These are phyloP conservation scores for Pseudoneurospora amorphoporcata DNA, from an alignment of 495 filamentous ascomycete genomes.

Conservation along the genomic window DNA sequence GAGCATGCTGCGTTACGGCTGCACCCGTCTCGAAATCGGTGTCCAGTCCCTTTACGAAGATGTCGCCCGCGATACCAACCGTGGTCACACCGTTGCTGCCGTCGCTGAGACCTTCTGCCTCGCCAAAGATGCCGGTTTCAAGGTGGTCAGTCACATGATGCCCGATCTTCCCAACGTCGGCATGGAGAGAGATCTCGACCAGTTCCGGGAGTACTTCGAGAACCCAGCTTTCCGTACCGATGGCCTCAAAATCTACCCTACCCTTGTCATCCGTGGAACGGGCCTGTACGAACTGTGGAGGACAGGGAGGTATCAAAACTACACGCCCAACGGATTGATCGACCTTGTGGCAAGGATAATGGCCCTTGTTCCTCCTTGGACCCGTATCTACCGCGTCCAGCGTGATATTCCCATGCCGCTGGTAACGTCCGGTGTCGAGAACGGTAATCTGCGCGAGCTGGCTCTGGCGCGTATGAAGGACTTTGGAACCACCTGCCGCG, in stretches of 20 bases:
- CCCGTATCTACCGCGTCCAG: conserved; percentile 95
- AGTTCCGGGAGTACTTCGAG: conserved; percentile 96
- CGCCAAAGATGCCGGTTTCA: conserved; percentile 95
- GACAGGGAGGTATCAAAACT: conserved; percentile 94
- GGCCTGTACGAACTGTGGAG: conserved; percentile 96
- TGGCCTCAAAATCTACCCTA: conserved; percentile 96
- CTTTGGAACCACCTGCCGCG: conserved; percentile 92
- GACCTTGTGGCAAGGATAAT: conserved; percentile 93
- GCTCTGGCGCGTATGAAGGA: conserved; percentile 95
- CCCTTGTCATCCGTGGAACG: conserved; percentile 92
- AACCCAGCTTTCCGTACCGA: conserved; percentile 97
- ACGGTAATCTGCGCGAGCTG: conserved; percentile 90
- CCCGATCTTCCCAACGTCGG: conserved; percentile 96
- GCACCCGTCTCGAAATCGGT: conserved; percentile 86
- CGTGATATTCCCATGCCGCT: conserved; percentile 98
- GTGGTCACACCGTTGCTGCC: conserved; percentile 89
- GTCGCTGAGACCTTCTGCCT: conserved; percentile 92
- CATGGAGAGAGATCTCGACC: conserved; percentile 93
- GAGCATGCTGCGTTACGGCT: conserved; percentile 93
- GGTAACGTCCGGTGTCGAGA: conserved; percentile 93
- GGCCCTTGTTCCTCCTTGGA: conserved; percentile 93
- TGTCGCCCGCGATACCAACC: conserved; percentile 94
- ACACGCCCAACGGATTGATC: conserved; percentile 91
- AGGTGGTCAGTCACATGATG: conserved; percentile 99
- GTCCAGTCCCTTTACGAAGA: conserved; percentile 97